phyloP scores from a whole-genome alignment of 1,139 yeast species.

The Nematodospora anomalae region DNA sequence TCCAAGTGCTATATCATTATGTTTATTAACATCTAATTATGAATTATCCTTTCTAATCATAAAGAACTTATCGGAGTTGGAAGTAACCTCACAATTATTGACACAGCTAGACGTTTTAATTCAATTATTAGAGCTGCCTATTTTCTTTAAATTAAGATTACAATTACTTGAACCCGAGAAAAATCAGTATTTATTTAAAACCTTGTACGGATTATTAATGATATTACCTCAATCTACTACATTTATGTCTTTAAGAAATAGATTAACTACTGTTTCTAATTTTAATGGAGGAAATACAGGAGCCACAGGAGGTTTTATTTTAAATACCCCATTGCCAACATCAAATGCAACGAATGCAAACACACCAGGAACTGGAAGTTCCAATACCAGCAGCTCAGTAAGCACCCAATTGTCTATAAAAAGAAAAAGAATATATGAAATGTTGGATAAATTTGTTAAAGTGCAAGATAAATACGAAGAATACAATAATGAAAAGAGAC shows the following conservation, averaged over 20 bases:
- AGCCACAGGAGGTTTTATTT: conserved; percentile 5
- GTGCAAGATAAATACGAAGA: conserved; percentile 59
- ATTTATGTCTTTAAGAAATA: conserved; percentile 72
- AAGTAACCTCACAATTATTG: conserved; percentile 66
- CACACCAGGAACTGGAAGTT: conserved; percentile 7
- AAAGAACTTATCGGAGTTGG: conserved; percentile 72
- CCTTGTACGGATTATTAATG: conserved; percentile 91
- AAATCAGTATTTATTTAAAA: conserved; percentile 80
- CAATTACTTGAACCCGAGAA: conserved; percentile 86
- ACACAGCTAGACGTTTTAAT: conserved; percentile 80
- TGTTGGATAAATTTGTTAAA: conserved; percentile 60
- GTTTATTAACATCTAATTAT: conserved; percentile 85
- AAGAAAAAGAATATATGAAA: conserved; percentile 46
- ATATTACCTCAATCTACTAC: conserved; percentile 95
- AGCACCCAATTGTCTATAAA: conserved; percentile 39
- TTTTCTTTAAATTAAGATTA: conserved; percentile 81
- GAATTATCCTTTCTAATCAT: conserved; percentile 83
- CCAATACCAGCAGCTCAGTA: conserved; percentile 8
- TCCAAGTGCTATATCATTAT: conserved; percentile 82
- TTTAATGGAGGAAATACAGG: conserved; percentile 8
- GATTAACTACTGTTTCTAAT: conserved; percentile 41
- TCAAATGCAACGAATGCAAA: conserved; percentile 20
- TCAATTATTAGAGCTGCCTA: conserved; percentile 78
- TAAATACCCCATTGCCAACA: conserved; percentile 19
- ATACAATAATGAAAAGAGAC: background rate